A percentile compares a stretch with the other conserved stretches of the same genome.
Evolutionary conservation across 345 rosid genomes (phyloP).

Genomic region (Cardamine occulta): DNA sequence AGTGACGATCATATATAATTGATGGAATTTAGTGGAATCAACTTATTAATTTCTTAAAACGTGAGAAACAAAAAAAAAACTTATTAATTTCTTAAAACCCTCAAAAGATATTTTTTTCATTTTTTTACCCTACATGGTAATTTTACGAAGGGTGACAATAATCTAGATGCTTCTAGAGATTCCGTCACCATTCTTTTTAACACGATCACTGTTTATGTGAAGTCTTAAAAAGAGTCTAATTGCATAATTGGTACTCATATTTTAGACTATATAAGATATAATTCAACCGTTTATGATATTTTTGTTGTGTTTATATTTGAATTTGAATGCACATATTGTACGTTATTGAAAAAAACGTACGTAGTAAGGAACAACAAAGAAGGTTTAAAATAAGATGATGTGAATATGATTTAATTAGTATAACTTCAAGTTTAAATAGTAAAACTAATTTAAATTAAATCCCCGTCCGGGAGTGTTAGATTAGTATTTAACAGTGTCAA

Average conservation of each 20-base stretch:
- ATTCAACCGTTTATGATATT: background rate
- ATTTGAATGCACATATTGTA: background rate
- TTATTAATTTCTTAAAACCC: background rate
- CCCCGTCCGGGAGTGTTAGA: background rate
- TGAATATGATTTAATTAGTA: background rate
- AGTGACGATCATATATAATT: slow-evolving; percentile 18
- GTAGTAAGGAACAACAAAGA: background rate
- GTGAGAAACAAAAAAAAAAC: no score
- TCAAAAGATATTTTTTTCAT: background rate
- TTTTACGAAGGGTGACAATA: background rate
- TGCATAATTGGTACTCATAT: background rate
- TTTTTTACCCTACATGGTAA: background rate
- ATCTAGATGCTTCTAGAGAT: background rate
- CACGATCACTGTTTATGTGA: background rate
- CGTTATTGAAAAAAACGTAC: background rate
- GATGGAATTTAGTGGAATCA: slow-evolving; percentile 5
- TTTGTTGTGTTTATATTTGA: background rate
- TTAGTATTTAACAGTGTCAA: background rate
- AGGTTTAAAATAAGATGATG: background rate
- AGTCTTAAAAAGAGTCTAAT: background rate
- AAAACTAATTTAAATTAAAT: background rate
- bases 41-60: background rate
- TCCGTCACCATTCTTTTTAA: background rate
- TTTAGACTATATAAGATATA: background rate
- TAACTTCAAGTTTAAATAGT: background rate